phyloP scores from a whole-genome alignment of 352 stramenopile species.

The Heterotrichella gracilis region DNA sequence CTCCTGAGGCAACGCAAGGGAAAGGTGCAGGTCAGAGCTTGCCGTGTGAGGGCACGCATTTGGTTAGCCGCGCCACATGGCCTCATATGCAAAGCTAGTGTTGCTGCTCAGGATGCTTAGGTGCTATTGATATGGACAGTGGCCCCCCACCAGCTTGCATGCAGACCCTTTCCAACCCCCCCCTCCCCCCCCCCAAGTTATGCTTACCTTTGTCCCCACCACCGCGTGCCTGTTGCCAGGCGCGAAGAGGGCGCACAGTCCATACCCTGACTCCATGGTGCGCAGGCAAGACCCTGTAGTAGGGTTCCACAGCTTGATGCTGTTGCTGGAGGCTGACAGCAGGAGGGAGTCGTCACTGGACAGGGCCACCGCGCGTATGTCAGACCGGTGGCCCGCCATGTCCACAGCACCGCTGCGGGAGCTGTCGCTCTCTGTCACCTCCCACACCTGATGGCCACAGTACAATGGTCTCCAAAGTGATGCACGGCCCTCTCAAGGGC shows the following conservation, averaged over 20 bases:
- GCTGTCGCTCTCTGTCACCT: too few relatives aligned
- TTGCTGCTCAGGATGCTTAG: too few relatives aligned
- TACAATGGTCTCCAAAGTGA: too few relatives aligned
- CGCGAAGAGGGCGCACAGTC: constrained; percentile 63
- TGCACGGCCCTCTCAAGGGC: too few relatives aligned
- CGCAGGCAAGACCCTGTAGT: constrained; percentile 50
- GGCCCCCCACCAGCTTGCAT: too few relatives aligned
- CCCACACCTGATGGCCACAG: too few relatives aligned
- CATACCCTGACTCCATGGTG: constrained; percentile 41
- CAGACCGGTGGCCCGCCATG: constrained; percentile 48
- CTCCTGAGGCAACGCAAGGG: not conserved
- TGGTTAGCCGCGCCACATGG: too few relatives aligned
- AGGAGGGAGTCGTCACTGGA: constrained; percentile 49
- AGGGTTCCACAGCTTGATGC: constrained; percentile 60
- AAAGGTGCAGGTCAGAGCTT: constrained; percentile 25
- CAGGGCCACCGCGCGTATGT: constrained; percentile 47
- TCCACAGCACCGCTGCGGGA: constrained; percentile 27
- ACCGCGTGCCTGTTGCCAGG: constrained; percentile 78
- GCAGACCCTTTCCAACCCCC: too few relatives aligned
- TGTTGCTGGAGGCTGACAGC: constrained; percentile 39
- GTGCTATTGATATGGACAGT: too few relatives aligned
- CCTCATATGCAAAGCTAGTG: too few relatives aligned
- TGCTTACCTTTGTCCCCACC: constrained; percentile 75
- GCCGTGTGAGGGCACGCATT: too few relatives aligned
- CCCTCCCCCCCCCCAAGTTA: too few relatives aligned